Evolutionary conservation across 2,329 filamentous ascomycete species (phyloP), one percentile per base, ranked within the genome.

Genomic region (Chaetoscypha palmicola): DNA sequence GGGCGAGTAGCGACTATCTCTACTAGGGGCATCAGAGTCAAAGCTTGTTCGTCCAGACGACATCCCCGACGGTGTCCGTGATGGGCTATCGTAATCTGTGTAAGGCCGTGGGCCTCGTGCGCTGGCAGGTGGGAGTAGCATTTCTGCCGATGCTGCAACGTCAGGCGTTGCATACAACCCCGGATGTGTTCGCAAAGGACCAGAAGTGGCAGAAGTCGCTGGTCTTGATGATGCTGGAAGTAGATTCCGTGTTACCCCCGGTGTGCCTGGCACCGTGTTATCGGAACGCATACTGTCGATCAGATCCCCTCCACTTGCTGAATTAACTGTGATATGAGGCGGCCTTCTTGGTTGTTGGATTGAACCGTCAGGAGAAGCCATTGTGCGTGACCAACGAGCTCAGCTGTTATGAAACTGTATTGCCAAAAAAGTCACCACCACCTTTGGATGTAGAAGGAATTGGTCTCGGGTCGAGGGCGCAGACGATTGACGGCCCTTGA

Each of bases 301-400:
- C 30, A 59, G 63, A 56, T 81, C 71, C 51, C 75, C 69, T 51
- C 68, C 70, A 38, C 56, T 56, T 35, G 73, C 77, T 20, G 77
- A 81, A 58, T 83, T 82, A 51, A 83, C 69, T 45, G 77, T 76
- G 47, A 83, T 76, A 52, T 82, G 79, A 52, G 78, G 77, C 49
- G 72, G 66, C 32, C 53, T 52, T 35, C 39, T 41, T 17, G 55
- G 51, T 41, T 33, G 32, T 30, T 41, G 14, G 9, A 40, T 31
- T 2, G 33, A 44, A 10, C 38, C 23, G 10, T 17, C 41, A 28
- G 49, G 41, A 19, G 49, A 46, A 24, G 46, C 43, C 52, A 56
- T 58, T 24, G 14, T 42, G 40, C 40, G 43, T 14, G n/a, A 38
- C 34, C 28, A 31, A 24, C 31, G 12, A 42, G 41, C 38, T 14